Evolutionary conservation across 2,329 filamentous ascomycete genomes (phyloP), one percentile per base, ranked within the genome.

Genomic region (Thielaviopsis punctulata): DNA sequence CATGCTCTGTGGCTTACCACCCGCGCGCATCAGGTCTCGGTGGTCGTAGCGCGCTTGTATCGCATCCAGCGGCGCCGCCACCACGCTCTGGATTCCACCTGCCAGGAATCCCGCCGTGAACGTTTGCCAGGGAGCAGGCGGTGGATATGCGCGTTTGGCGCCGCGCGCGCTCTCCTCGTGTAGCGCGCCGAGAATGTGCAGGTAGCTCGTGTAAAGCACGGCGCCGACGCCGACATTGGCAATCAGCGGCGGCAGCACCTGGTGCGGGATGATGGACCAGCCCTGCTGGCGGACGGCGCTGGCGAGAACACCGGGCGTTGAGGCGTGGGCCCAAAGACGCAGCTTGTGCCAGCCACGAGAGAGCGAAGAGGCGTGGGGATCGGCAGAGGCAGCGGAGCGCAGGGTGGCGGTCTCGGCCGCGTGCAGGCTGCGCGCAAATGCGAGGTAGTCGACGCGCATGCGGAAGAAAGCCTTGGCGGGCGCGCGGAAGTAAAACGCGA

Each of bases 391-490:
- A 9, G 15, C 63, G 64, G 39, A 69, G 54, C n/a, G 58, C 56
- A 48, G 69, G 65, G 48, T 45, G 15, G 27, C 22, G 7, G 44
- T 36, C 15, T 54, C 48, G 23, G 52, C 52, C 18, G 48, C 43
- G 21, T 54, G 52, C 8, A 54, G 52, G 22, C 44, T 24, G 24
- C 76, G 69, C 2, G 75, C 76, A 56, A 77, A 79, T 1, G 75
- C 75, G 18, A 79, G 71, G 58, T 88, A 95, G 69, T 95, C 89
- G 57, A 95, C 87, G 54, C 89, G 73, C 1, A 86, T 89, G 56
- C 86, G 79, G 67, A 95, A 94, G 64, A 95, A 95, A 15, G 88
- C 85, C 67, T 95, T 95, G 51, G 88, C 84, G 1, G 89, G 89
- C 0, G 87, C 86, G 53, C 88, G 76, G 63, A 95, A 95, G 68